Evolutionary conservation across 345 rosid genomes (phyloP).

Genomic region (Sonneratia caseolaris): DNA sequence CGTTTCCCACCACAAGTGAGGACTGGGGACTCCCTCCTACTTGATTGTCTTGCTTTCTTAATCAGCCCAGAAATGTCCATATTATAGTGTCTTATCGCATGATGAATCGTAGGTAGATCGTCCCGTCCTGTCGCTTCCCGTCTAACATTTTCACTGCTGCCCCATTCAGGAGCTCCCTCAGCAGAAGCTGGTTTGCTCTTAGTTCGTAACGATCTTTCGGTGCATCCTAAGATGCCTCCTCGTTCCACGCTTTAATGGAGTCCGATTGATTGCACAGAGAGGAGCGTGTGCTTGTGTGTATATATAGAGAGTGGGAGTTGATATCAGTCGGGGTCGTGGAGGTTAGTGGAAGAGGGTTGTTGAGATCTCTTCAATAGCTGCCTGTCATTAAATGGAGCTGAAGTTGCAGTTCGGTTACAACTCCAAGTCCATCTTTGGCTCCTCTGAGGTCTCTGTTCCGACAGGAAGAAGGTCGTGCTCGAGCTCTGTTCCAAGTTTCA

Average conservation of each 20-base stretch:
- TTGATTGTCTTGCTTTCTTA: background rate
- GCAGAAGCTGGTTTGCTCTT: background rate
- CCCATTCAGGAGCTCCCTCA: background rate
- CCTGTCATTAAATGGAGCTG: slow-evolving; percentile 2
- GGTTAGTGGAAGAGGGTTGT: background rate
- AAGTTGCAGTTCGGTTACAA: background rate
- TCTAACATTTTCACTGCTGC: background rate
- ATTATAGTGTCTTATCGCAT: background rate
- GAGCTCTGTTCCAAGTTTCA: background rate
- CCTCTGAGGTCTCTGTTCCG: background rate
- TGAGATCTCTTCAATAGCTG: background rate
- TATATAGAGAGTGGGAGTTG: background rate
- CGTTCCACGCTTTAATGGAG: background rate
- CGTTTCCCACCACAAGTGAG: background rate
- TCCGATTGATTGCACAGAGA: background rate
- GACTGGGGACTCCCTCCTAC: background rate
- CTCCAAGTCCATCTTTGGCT: background rate
- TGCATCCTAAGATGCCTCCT: background rate
- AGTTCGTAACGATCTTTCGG: background rate
- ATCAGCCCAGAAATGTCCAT: background rate
- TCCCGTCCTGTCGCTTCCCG: background rate
- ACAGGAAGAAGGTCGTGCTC: slow-evolving; percentile 1
- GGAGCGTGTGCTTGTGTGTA: background rate
- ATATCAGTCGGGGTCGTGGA: background rate
- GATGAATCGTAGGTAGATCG: background rate